A percentile compares a stretch with the other conserved stretches of the same genome.
Conservation (phyloP, 2,329 filamentous ascomycete genomes). For the Remersonia thermophila region DNA sequence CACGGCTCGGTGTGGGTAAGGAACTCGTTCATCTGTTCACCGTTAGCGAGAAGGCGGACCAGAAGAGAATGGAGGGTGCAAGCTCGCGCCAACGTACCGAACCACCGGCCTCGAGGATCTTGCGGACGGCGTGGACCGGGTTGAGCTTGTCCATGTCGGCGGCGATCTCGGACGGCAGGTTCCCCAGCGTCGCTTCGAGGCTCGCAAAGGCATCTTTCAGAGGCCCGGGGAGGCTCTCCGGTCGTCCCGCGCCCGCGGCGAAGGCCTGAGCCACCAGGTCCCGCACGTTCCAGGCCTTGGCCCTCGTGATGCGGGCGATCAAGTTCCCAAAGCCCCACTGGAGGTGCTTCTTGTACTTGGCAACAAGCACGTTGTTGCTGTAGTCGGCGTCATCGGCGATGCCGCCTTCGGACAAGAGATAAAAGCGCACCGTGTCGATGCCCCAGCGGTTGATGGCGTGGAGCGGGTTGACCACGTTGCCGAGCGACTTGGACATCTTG, state of each 20-base stretch:
- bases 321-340: slow-evolving; percentile 73
- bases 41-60: slow-evolving; percentile 4
- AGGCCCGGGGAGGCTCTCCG: too few species aligned
- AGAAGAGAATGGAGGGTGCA: background rate
- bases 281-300: slow-evolving; percentile 56
- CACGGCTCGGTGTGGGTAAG: slow-evolving; percentile 58
- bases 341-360: slow-evolving; percentile 67
- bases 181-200: slow-evolving; percentile 20
- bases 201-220: slow-evolving; percentile 6
- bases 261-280: slow-evolving; percentile 17
- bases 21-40: slow-evolving; percentile 54
- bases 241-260: too few species aligned
- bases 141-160: slow-evolving; percentile 51
- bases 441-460: slow-evolving; percentile 84
- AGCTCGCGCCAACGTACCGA: slow-evolving; percentile 36
- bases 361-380: slow-evolving; percentile 62
- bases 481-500: slow-evolving; percentile 95
- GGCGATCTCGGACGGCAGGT: slow-evolving; percentile 30
- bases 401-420: slow-evolving; percentile 69
- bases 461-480: slow-evolving; percentile 91
- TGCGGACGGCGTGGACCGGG: slow-evolving; percentile 51
- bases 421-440: slow-evolving; percentile 79
- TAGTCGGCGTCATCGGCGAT: slow-evolving; percentile 73
- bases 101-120: slow-evolving; percentile 49
- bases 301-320: slow-evolving; percentile 54